Conservation (phyloP, 805 yeast genomes). For the Cyberlindnera lachancei region DNA sequence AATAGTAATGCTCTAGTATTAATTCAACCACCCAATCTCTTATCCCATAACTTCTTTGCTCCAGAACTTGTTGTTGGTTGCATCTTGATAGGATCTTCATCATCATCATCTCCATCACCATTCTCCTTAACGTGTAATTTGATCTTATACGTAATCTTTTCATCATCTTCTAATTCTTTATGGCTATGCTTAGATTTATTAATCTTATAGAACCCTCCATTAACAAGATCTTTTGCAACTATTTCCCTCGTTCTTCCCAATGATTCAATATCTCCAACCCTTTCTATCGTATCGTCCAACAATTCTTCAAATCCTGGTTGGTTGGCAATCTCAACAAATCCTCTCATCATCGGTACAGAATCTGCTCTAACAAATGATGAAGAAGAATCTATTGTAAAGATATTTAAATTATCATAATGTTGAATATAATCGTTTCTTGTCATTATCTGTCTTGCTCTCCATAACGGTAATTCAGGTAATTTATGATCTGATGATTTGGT, state of each 20-base stretch:
- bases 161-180: constrained; percentile 7
- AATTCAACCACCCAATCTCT: constrained; percentile 15
- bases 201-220: constrained; percentile 37
- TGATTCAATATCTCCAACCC: constrained; percentile 72
- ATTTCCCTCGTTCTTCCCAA: constrained; percentile 72
- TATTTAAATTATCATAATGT: constrained; percentile 63
- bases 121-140: too few species aligned
- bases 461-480: constrained; percentile 68
- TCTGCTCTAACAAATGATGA: constrained; percentile 70
- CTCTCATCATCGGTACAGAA: constrained; percentile 85
- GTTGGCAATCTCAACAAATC: constrained; percentile 68
- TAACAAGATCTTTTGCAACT: constrained; percentile 58
- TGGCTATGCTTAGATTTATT: constrained; percentile 7
- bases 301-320: constrained; percentile 66
- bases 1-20: too few species aligned
- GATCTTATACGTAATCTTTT: constrained; percentile 11
- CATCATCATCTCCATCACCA: constrained; percentile 14
- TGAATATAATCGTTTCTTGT: constrained; percentile 78
- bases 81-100: constrained; percentile 18
- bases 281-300: constrained; percentile 52
- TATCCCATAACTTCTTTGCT: constrained; percentile 18
- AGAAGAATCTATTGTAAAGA: constrained; percentile 67
- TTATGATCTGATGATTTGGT: constrained; percentile 32
- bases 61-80: constrained; percentile 23
- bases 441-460: constrained; percentile 83